A percentile compares a stretch with the other conserved stretches of the same genome.
Evolutionary conservation across 2,329 filamentous ascomycete genomes (phyloP).

Genomic region (Fusarium keratoplasticum): DNA sequence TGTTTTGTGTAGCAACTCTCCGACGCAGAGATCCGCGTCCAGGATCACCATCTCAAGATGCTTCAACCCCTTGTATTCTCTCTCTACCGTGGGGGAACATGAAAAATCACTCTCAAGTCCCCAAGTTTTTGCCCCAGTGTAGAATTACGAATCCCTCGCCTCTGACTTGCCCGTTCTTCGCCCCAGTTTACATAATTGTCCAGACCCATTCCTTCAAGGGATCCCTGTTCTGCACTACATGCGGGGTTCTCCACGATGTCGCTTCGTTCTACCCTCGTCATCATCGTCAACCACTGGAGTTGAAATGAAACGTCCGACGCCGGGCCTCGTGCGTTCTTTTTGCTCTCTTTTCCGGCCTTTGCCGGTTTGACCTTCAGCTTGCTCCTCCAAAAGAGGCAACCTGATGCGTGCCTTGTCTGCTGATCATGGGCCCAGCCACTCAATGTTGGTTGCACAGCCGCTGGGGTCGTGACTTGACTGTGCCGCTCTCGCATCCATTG

Average conservation of each 20-base stretch:
- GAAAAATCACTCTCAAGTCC: neutral
- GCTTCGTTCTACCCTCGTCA: too few relatives aligned
- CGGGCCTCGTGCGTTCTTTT: neutral
- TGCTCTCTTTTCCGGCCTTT: neutral
- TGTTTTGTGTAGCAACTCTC: neutral
- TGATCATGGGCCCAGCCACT: conserved; percentile 6
- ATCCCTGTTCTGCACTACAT: conserved; percentile 2
- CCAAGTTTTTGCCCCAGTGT: neutral
- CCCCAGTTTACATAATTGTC: neutral
- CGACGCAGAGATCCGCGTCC: neutral
- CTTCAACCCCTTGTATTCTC: neutral
- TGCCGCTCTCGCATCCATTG: neutral
- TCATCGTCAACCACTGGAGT: neutral
- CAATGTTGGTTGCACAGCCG: conserved; percentile 9
- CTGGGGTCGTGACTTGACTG: neutral
- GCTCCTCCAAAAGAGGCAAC: conserved; percentile 28
- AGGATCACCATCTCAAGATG: neutral
- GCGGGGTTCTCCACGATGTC: conserved; percentile 37
- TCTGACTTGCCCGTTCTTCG: conserved; percentile 9
- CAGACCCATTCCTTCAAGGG: conserved; percentile 4
- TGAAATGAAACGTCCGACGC: conserved; percentile 1
- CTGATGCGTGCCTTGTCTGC: conserved; percentile 24
- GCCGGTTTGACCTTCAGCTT: neutral
- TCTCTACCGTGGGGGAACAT: neutral
- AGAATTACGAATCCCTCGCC: conserved; percentile 26